phyloP scores from a whole-genome alignment of 306 rosid species.

The Rosa rugosa region DNA sequence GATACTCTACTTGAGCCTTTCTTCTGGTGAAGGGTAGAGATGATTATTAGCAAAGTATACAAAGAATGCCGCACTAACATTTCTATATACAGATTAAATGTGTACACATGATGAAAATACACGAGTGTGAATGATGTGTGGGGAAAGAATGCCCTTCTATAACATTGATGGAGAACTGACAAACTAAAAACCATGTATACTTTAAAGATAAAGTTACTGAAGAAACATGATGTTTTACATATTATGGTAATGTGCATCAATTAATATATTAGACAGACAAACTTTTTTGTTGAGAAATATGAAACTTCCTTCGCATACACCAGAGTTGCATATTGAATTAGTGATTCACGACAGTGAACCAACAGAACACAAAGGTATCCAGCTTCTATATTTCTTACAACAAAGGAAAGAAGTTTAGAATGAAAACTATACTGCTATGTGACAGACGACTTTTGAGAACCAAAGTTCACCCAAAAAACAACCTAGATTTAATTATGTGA shows the following conservation, averaged over 20 bases:
- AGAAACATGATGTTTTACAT: background rate
- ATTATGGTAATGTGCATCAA: background rate
- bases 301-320: background rate
- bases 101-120: background rate
- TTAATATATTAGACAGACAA: background rate
- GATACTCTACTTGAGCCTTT: constrained; percentile 80
- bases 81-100: background rate
- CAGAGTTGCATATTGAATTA: background rate
- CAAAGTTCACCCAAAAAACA: background rate
- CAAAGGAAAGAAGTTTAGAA: background rate
- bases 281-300: background rate
- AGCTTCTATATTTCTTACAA: background rate
- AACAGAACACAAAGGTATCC: background rate
- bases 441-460: background rate
- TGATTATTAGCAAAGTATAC: constrained; percentile 6
- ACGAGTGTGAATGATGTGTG: background rate
- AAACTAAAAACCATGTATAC: background rate
- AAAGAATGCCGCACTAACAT: background rate
- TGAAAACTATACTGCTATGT: background rate
- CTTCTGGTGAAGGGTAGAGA: constrained; percentile 44
- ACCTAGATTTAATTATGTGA: background rate
- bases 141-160: background rate
- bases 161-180: background rate
- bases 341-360: background rate
- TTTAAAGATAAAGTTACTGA: background rate